Base-by-base conservation (phyloP, 495 filamentous ascomycete species). In the Usnea hakonensis region DNA sequence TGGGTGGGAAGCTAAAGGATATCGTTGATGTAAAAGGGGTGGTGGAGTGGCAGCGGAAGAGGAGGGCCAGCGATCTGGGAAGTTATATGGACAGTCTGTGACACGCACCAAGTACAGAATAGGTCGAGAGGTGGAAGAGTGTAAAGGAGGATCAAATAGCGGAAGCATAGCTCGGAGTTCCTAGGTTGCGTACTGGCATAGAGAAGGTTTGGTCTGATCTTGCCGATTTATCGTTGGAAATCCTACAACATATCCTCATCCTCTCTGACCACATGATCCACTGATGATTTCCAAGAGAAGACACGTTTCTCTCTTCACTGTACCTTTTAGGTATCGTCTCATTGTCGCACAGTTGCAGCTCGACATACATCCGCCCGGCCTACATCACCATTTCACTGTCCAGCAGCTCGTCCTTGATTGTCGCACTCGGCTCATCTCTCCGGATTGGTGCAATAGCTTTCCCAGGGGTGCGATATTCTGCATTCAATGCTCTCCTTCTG, bases 1-100 rank as follows among this genome's bases (percentile, higher is more conserved):
- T 97, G 57, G 95, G 92, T 35, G 80, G 86, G 60, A 90, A 86
- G 72, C 77, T 95, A 52, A 83, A 84, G 72, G 76, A 90, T 74
- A 75, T 83, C 74, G 81, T 82, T 75, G 75, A 84, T 73, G 71
- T 87, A 75, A 69, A 78, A 11, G 85, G 88, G 8, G 71, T 77
- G 60, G 81, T 86, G 30, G 73, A 81, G 56, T 90, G 86, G 86
- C 80, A 56, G 60, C 53, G 60, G 32, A 26, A 21, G 28, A 56
- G 52, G 52, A 52, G 37, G 26, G 60, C 33, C 23, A 59, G 41
- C 32, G 28, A 19, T 4, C 56, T 37, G 32, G 60, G 8, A n/a
- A 23, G 9, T 16, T 28, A 37, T 56, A 56, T 26, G 17, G 54
- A 37, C 16, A 37, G 11, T 21, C 5, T 26, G 19, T 8, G 23